Evolutionary conservation across 331 rosid genomes (phyloP), one percentile per base, ranked within the genome.

Genomic region (Rosa hybrid): DNA sequence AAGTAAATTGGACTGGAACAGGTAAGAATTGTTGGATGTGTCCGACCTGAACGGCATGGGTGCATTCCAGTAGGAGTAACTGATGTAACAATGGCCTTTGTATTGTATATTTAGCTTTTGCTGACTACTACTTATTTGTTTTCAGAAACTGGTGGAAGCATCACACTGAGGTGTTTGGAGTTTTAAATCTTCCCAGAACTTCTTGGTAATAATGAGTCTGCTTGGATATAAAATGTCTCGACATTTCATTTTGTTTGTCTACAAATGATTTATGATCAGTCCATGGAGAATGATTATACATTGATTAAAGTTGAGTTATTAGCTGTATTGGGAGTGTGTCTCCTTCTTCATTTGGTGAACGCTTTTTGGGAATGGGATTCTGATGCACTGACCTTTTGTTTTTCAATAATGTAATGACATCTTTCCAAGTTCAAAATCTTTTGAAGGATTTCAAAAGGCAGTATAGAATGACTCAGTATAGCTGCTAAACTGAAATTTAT

Each of bases 61-160:
- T 51, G 4, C 18, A 12, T 30, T 42, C 7, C 12, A 39, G 17
- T 41, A 59, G 18, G 18, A 8, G 10, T 1, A 25, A 12, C 39
- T 34, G 39, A 48, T n/a, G 34, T 17, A 11, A 27, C 46, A 71
- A 3, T 64, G 45, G 74, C 57, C 48, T 70, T 70, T 48, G 56
- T 51, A 23, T 30, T 77, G 73, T 67, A 45, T 18, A 13, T 48
- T 17, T 80, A 50, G 59, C 53, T 16, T 73, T 50, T 83, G 71
- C 85, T 80, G 77, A 84, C 68, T 50, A 21, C 59, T 85, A 74
- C 72, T 34, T 57, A 49, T 72, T 77, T 81, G 11, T 78, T 76
- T 89, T 60, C 98, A 93, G 99, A 85, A 81, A 72, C 44, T 81
- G 85, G 90, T 20, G 72, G 90, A 89, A 87, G 91, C 94, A 45